These are phyloP conservation scores for Globomyces pollinis-pini DNA, from an alignment of 192 early-diverging fungal species.

Conservation along the genomic window DNA sequence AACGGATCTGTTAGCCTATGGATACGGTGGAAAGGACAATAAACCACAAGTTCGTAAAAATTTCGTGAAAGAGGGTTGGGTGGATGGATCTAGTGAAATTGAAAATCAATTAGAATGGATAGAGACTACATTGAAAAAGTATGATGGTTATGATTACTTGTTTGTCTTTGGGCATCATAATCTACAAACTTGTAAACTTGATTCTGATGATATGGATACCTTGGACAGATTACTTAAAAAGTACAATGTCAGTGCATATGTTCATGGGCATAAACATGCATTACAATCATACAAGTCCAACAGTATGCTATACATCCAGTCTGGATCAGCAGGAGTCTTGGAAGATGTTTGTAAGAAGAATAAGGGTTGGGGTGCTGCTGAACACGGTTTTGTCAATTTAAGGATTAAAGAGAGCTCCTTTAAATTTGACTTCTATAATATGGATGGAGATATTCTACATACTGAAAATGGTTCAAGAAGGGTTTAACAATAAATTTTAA, in stretches of 20 bases:
- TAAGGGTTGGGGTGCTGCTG: too few species aligned
- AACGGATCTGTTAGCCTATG: constrained; percentile 4
- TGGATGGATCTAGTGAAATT: neutral
- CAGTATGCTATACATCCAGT: too few species aligned
- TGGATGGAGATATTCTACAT: too few species aligned
- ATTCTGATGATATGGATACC: too few species aligned
- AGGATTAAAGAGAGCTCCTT: too few species aligned
- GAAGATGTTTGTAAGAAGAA: too few species aligned
- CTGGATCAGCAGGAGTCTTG: too few species aligned
- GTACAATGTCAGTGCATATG: constrained; percentile 1
- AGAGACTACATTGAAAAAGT: neutral
- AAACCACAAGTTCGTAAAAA: neutral
- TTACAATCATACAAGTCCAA: too few species aligned
- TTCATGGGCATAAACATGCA: neutral
- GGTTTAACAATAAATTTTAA: too few species aligned
- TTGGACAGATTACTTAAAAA: constrained; percentile 4
- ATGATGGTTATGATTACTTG: neutral
- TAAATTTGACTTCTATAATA: too few species aligned
- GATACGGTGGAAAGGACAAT: neutral
- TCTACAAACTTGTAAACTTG: neutral
- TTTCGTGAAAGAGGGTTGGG: neutral
- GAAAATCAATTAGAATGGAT: neutral
- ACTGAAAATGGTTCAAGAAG: too few species aligned
- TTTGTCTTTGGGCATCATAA: neutral
- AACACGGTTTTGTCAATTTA: too few species aligned